These are phyloP conservation scores for Penicillium sp. DNA, from an alignment of 2,329 filamentous ascomycete species.

Conservation along the genomic window DNA sequence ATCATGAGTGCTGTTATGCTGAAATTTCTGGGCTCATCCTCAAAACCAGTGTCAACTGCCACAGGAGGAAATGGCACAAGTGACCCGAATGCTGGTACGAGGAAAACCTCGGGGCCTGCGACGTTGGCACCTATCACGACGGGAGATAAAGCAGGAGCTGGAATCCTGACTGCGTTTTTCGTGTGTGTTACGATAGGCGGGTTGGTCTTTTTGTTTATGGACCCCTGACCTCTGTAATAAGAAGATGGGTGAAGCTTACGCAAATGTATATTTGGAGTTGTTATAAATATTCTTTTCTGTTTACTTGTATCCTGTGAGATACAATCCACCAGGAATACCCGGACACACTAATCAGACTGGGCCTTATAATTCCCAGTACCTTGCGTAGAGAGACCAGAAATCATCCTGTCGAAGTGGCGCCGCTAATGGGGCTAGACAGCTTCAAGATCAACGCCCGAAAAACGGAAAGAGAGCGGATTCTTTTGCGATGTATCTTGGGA, in stretches of 20 bases:
- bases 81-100: not conserved
- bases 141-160: constrained; percentile 6
- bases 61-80: constrained; percentile 1
- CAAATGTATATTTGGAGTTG: not conserved
- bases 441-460: not conserved
- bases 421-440: too few relatives aligned
- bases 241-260: not conserved
- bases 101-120: too few relatives aligned
- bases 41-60: constrained; percentile 2
- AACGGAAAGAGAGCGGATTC: too few relatives aligned
- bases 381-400: not conserved
- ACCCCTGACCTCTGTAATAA: not conserved
- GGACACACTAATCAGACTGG: too few relatives aligned
- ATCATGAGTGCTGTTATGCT: constrained; percentile 44
- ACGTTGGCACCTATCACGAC: not conserved
- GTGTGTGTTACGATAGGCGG: not conserved
- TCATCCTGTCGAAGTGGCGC: too few relatives aligned
- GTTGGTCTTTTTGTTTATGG: not conserved
- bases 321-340: too few relatives aligned
- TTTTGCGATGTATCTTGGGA: too few relatives aligned
- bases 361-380: not conserved
- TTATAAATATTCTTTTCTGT: not conserved
- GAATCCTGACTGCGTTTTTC: not conserved
- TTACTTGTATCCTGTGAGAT: not conserved
- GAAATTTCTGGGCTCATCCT: not conserved